Evolutionary conservation across 2,329 filamentous ascomycete species (phyloP), one percentile per base, ranked within the genome.

Genomic region (Calonectria naviculata): DNA sequence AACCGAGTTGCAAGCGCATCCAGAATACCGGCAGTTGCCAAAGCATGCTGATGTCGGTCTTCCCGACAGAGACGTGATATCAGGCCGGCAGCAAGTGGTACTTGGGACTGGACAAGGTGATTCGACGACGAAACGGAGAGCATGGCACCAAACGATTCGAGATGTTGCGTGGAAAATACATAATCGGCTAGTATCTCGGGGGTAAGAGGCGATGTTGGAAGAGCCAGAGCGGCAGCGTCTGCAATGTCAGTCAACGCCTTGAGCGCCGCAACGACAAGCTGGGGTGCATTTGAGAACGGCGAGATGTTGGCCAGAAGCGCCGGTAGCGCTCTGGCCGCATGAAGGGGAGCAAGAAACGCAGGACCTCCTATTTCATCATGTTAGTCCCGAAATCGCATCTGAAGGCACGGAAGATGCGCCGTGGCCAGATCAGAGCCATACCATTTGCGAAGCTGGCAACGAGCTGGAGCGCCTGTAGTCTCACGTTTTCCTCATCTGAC

Each of bases 371-470:
- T 72, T 73, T 38, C 34, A 66, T 17, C 56, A 60, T 54, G 70
- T 79, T 65, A 79, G 77, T 63, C 61, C 42, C 36, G 44, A 21
- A 4, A 15, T 12, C 8, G 24, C 21, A 9, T 28, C 24, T 21
- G 19, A 42, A 19, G 60, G n/a, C 5, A 42, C 44, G 13, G 1
- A 34, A 38, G 1, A 64, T 70, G 67, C 36, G 31, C 44, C 38
- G 41, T 38, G 21, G 36, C 31, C 15, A 34, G 31, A 31, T 24
- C 9, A 42, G 24, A 75, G 67, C 38, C 87, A 78, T 87, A 95
- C 95, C 95, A 84, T 93, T 92, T 68, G 95, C 94, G 79, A 98
- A 90, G 81, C 94, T 97, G 56, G 93, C 92, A 41, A 97, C 85
- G n/a, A 98, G 89, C 74, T 97, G 91, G 44, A 95, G 89, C n/a